These are phyloP conservation scores for Colletotrichum spinosum DNA, from an alignment of 2,329 filamentous ascomycete genomes.

Conservation along the genomic window DNA sequence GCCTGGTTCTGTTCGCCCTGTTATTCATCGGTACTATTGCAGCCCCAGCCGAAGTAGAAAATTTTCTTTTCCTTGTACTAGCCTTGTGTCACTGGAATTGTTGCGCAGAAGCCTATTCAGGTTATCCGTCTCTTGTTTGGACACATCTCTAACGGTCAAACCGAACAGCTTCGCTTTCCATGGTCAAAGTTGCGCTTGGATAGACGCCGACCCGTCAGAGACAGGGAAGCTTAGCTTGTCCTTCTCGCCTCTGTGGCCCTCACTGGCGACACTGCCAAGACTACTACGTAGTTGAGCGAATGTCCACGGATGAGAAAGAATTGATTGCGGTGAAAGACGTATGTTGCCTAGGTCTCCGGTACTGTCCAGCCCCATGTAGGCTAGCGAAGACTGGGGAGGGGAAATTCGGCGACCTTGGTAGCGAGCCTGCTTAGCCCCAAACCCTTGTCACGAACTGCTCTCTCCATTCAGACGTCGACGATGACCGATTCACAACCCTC, in stretches of 20 bases:
- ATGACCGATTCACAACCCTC: background rate
- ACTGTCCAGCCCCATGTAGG: background rate
- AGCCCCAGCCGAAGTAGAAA: slow-evolving; percentile 11
- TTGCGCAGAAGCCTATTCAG: slow-evolving; percentile 10
- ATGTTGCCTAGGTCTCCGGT: background rate
- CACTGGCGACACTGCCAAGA: slow-evolving; percentile 6
- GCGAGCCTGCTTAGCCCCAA: slow-evolving; percentile 26
- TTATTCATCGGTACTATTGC: background rate
- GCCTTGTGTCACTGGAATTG: background rate
- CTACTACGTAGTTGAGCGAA: background rate
- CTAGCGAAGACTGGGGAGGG: background rate
- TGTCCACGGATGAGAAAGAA: background rate
- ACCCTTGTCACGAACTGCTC: slow-evolving; percentile 23
- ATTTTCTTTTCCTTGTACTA: background rate
- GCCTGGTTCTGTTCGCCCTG: slow-evolving; percentile 6
- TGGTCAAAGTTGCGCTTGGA: background rate
- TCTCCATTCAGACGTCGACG: slow-evolving; percentile 14
- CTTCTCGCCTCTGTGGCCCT: background rate
- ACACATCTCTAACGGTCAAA: background rate
- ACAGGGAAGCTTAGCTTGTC: slow-evolving; percentile 15
- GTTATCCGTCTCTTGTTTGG: background rate
- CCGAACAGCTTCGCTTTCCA: background rate
- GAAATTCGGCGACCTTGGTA: slow-evolving; percentile 14
- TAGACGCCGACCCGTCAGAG: background rate
- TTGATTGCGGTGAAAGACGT: background rate